Base-by-base conservation (phyloP, 192 early-diverging fungal species). In the Coemansia sp. region DNA sequence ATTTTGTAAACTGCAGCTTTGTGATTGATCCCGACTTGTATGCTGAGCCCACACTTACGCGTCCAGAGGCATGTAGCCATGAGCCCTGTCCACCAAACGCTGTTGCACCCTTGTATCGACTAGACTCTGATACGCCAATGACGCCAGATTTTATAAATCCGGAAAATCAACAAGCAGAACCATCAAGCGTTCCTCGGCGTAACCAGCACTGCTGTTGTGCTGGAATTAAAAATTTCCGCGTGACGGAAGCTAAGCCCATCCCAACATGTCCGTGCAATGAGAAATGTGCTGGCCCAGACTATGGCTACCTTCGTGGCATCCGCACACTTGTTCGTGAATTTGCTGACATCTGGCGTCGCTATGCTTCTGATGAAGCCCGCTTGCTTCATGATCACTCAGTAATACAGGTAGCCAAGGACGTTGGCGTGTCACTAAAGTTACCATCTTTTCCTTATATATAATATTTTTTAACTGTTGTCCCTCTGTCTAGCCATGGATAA, bases 1-100 rank as follows among this genome's bases (percentile, higher is more conserved):
- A 99, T 71, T 99, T 99, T 82, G 94, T 94, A 9, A 90, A 98
- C 63, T 95, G 93, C 67, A 87, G 93, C 65, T 84, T 78, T 75
- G 78, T 78, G n/a, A 53, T 75, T 30, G 83, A 85, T 53, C 85
- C 84, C 24, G 85, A 89, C 29, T 57, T 73, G 39, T 71, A 71
- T 50, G 71, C 74, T 0, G 70, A 75, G 32, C 75, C 78, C 4
- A 80, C 78, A 8, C 65, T 84, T 23, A 59, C 54, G 36, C 77
- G 74, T 39, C 76, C 77, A 19, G 59, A 85, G 27, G 72, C 71
- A 17, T 72, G 75, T 14, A 59, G 63, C 25, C 83, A 86, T 27
- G 84, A 70, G 51, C 25, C 57, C 4, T 75, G 67, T 11, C 74
- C 77, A 25, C 70, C 68, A 23, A 63, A 72, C 42, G 55, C 62